These are phyloP conservation scores for Nakataea oryzae DNA, from an alignment of 2,329 filamentous ascomycete genomes.

Conservation along the genomic window DNA sequence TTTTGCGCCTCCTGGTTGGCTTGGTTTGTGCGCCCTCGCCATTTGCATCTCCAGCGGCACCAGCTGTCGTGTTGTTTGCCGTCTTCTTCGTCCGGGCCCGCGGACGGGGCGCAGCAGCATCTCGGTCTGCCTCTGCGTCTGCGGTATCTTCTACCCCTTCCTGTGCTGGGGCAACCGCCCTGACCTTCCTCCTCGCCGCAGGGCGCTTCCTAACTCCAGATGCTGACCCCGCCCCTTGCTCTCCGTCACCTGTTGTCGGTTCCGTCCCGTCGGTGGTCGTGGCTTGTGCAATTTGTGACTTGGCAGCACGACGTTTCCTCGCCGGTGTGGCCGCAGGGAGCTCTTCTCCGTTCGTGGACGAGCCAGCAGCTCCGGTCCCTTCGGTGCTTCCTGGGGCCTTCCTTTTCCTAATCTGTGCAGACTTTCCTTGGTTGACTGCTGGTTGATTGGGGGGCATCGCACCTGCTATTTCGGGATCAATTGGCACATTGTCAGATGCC, in stretches of 20 bases:
- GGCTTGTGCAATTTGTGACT: not conserved
- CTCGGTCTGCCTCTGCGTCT: not conserved
- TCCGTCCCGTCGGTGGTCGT: not conserved
- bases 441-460: not conserved
- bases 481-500: not conserved
- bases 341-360: not conserved
- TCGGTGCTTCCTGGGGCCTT: not conserved
- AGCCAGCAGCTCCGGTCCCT: not conserved
- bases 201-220: not conserved
- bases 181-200: not conserved
- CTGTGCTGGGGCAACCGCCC: not conserved
- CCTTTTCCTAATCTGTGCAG: not conserved
- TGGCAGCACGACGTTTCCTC: not conserved
- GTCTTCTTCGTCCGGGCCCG: not conserved
- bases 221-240: not conserved
- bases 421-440: not conserved
- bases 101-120: not conserved
- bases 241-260: not conserved
- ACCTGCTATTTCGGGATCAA: not conserved
- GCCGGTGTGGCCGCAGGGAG: not conserved
- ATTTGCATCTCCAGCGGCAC: conserved; percentile 8
- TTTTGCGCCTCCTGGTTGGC: conserved; percentile 5
- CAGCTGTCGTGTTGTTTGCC: not conserved
- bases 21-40: not conserved
- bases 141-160: not conserved